phyloP scores from a whole-genome alignment of 2,329 filamentous ascomycete genomes.

The Bipolaris oryzae region DNA sequence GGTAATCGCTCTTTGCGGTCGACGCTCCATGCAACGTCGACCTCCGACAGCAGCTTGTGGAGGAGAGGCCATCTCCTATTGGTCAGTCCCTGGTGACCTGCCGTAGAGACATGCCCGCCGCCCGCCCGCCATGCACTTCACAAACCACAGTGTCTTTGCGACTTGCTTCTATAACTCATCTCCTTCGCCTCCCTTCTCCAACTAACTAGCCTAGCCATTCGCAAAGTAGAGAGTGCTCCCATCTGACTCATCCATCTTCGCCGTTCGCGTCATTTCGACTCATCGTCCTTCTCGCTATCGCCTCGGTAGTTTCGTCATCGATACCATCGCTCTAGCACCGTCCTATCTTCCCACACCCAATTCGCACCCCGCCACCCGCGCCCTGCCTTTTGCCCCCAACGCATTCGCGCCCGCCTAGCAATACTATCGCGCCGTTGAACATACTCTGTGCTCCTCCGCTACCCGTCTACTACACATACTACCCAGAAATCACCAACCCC shows the following conservation, averaged over 20 bases:
- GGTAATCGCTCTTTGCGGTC: slow-evolving; percentile 15
- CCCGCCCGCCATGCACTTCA: slow-evolving; percentile 16
- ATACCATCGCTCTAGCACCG: slow-evolving; percentile 22
- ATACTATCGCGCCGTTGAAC: slow-evolving; percentile 1
- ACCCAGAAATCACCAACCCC: slow-evolving; percentile 4
- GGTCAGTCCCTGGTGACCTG: slow-evolving; percentile 26
- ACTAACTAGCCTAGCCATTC: slow-evolving; percentile 12
- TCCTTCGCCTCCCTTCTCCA: slow-evolving; percentile 1
- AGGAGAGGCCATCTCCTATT: slow-evolving; percentile 30
- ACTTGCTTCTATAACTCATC: slow-evolving; percentile 18
- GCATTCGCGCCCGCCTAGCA: slow-evolving; percentile 2
- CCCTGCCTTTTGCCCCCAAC: slow-evolving; percentile 6
- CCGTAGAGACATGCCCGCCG: slow-evolving; percentile 28
- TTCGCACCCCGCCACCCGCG: slow-evolving; percentile 17
- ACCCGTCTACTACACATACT: not conserved
- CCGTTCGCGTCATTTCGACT: slow-evolving; percentile 17
- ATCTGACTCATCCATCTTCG: slow-evolving; percentile 25
- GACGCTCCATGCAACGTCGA: slow-evolving; percentile 22
- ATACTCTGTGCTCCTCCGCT: slow-evolving; percentile 2
- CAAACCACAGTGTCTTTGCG: slow-evolving; percentile 13
- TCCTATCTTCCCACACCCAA: slow-evolving; percentile 19
- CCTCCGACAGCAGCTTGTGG: slow-evolving; percentile 36
- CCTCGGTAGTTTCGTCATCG: slow-evolving; percentile 44
- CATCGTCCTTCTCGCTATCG: slow-evolving; percentile 22
- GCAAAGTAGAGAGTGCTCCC: slow-evolving; percentile 13